These are phyloP conservation scores for Oligophagozyma castellii DNA, from an alignment of 1,139 yeast species.

Conservation along the genomic window DNA sequence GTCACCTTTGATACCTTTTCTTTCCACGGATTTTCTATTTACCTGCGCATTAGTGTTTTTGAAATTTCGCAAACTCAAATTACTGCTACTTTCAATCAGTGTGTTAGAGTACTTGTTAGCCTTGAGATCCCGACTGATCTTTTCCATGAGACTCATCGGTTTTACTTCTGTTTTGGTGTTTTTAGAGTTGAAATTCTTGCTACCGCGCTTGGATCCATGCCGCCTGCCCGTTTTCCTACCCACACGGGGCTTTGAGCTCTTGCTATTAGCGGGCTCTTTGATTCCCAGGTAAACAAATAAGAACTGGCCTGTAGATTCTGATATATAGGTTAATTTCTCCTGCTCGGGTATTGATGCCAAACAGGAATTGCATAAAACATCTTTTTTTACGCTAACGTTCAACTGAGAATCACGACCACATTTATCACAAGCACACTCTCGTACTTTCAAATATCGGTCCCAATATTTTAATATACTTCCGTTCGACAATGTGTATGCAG, in stretches of 20 bases:
- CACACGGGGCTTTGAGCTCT: slow-evolving; percentile 4
- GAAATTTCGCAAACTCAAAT: slow-evolving; percentile 22
- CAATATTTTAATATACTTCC: slow-evolving; percentile 41
- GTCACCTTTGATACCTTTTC: too few relatives aligned
- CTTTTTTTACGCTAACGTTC: slow-evolving; percentile 26
- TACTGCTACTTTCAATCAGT: slow-evolving; percentile 18
- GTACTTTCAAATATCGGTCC: slow-evolving; percentile 33
- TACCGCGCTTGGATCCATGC: slow-evolving; percentile 16
- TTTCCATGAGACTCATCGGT: slow-evolving; percentile 12
- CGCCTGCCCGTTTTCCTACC: slow-evolving; percentile 20
- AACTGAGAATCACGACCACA: slow-evolving; percentile 34
- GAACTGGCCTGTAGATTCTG: slow-evolving; percentile 37
- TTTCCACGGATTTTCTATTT: too few relatives aligned
- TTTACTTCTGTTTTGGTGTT: slow-evolving; percentile 13
- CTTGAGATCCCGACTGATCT: slow-evolving; percentile 16
- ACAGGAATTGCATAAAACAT: slow-evolving; percentile 33
- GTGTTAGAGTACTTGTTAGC: slow-evolving; percentile 16
- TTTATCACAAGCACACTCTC: slow-evolving; percentile 36
- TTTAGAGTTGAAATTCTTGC: slow-evolving; percentile 3
- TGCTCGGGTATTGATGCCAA: slow-evolving; percentile 20
- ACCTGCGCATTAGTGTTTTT: slow-evolving; percentile 18
- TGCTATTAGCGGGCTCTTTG: slow-evolving; percentile 25
- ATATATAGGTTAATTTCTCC: slow-evolving; percentile 22
- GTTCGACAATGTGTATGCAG: slow-evolving; percentile 38
- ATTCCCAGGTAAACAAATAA: slow-evolving; percentile 37